Conservation (phyloP, 805 yeast species). For the Saturnispora quitensis region DNA sequence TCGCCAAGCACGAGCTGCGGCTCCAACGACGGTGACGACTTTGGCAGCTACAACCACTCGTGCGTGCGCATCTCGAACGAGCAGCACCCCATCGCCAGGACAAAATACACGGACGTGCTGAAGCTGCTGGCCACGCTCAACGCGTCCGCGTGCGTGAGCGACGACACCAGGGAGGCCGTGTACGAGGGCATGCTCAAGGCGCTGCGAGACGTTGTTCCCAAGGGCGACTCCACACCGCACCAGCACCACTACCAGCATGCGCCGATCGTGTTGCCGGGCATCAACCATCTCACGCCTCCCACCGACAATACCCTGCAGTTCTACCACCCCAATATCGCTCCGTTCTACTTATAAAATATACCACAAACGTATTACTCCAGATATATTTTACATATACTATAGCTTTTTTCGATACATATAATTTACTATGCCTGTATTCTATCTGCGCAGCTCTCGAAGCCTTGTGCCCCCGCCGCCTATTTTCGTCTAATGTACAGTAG, state of each 20-base stretch:
- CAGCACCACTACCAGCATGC: not conserved
- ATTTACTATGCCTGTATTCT: not conserved
- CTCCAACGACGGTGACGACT: not conserved
- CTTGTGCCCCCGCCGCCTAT: no score
- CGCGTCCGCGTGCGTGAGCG: not conserved
- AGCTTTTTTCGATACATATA: not conserved
- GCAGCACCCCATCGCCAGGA: not conserved
- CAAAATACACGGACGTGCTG: slow-evolving; percentile 2
- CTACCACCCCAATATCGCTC: not conserved
- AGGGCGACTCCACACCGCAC: not conserved
- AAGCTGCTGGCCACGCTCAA: not conserved
- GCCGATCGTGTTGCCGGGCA: not conserved
- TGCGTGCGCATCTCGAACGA: not conserved
- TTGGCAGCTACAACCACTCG: not conserved
- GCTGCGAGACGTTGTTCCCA: not conserved
- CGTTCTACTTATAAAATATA: not conserved
- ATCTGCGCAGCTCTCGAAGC: no score
- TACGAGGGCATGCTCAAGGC: slow-evolving; percentile 3
- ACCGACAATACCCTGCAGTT: not conserved
- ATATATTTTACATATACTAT: not conserved
- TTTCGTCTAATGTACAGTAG: not conserved
- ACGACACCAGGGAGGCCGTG: slow-evolving; percentile 1
- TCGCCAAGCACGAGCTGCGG: not conserved
- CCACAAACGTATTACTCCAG: no score
- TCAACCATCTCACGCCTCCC: not conserved